Evolutionary conservation across 371 early-diverging fungal genomes (phyloP).

Genomic region (Hamiltosporidium tvaerminnensis): DNA sequence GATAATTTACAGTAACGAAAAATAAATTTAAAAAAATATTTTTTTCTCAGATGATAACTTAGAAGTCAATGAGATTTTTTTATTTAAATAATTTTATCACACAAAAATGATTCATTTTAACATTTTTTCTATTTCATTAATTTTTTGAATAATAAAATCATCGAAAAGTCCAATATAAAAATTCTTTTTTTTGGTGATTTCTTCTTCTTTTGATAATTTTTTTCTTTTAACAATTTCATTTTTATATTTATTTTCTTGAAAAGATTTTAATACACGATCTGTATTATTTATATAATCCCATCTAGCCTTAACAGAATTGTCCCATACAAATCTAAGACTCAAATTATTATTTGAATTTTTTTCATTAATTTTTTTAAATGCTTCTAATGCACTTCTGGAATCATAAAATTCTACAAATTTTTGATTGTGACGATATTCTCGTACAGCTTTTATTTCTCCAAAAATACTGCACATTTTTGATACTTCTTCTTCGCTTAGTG

Average conservation of each 20-base stretch:
- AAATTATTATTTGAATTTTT: conserved; percentile 4
- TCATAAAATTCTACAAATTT: conserved; percentile 49
- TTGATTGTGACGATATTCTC: conserved; percentile 22
- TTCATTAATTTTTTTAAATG: conserved; percentile 20
- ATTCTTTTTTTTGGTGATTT: conserved; percentile 4
- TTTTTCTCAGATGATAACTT: no score
- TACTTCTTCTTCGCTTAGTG: conserved; percentile 18
- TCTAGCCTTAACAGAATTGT: conserved; percentile 16
- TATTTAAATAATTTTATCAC: neutral
- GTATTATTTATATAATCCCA: conserved; percentile 29
- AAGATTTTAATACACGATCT: conserved; percentile 19
- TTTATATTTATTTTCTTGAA: neutral
- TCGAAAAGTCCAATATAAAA: conserved; percentile 19
- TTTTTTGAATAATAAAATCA: conserved; percentile 21
- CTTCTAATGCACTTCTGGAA: conserved; percentile 32
- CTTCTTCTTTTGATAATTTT: neutral
- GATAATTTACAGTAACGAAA: no score
- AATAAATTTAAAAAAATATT: no score
- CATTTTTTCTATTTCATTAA: conserved; percentile 17
- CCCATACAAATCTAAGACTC: conserved; percentile 31
- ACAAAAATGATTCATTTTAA: neutral
- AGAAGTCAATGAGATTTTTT: neutral
- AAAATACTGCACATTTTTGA: conserved; percentile 9
- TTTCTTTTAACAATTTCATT: conserved; percentile 8
- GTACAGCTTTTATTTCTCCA: conserved; percentile 43